Evolutionary conservation across 768 basidiomycete species (phyloP).

Genomic region (Boletus edulis): DNA sequence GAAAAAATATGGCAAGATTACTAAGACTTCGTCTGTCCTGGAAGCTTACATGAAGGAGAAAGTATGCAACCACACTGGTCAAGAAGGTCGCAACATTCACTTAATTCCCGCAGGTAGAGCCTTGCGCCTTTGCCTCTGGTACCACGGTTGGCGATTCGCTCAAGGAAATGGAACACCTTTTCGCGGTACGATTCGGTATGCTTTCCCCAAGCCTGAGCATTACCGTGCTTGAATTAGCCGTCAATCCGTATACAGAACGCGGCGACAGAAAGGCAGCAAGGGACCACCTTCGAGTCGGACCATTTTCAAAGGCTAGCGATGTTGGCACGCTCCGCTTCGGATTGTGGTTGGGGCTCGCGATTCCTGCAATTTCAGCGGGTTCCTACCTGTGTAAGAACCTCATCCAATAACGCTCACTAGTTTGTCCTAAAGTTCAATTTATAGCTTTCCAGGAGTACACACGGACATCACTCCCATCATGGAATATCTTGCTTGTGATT

Average conservation of each 20-base stretch:
- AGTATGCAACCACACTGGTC: conserved; percentile 35
- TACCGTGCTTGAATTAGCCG: not conserved
- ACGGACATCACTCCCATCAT: conserved; percentile 56
- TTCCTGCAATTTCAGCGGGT: conserved; percentile 69
- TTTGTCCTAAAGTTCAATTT: not conserved
- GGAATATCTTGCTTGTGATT: conserved; percentile 72
- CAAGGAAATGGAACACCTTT: conserved; percentile 73
- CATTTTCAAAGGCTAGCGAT: conserved; percentile 57
- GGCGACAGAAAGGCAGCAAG: conserved; percentile 82
- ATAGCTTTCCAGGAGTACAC: conserved; percentile 57
- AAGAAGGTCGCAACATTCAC: not conserved
- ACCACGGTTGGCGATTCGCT: conserved; percentile 62
- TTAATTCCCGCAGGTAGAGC: conserved; percentile 50
- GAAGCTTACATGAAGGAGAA: conserved; percentile 80
- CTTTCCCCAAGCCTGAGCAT: not conserved
- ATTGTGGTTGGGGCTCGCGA: conserved; percentile 62
- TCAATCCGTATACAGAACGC: conserved; percentile 34
- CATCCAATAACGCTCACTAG: not conserved
- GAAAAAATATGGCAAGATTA: conserved; percentile 83
- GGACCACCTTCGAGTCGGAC: conserved; percentile 56
- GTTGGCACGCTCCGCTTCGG: conserved; percentile 75
- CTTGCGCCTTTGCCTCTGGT: conserved; percentile 66
- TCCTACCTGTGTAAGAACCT: conserved; percentile 47
- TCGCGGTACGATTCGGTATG: conserved; percentile 74
- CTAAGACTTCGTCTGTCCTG: conserved; percentile 58